phyloP scores from a whole-genome alignment of 2,329 filamentous ascomycete species.

The Conoideocrella luteorostrata region DNA sequence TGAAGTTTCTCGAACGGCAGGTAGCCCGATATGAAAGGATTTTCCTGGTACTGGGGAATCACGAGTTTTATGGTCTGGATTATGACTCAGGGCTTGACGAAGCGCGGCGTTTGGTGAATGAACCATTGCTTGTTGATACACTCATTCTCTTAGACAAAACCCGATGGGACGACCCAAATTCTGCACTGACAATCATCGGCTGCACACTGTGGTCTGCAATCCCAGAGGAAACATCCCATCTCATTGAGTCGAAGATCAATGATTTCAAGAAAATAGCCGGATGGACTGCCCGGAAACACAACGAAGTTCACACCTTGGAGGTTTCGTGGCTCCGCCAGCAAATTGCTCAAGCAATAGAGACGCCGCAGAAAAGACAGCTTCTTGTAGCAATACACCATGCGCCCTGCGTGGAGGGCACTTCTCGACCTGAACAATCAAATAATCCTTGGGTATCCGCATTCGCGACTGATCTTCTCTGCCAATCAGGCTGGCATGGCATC shows the following conservation, averaged over 20 bases:
- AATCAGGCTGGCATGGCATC: slow-evolving; percentile 25
- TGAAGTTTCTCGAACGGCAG: slow-evolving; percentile 35
- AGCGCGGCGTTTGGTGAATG: slow-evolving; percentile 30
- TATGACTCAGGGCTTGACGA: slow-evolving; percentile 29
- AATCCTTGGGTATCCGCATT: slow-evolving; percentile 45
- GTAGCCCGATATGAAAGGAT: slow-evolving; percentile 35
- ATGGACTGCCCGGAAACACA: slow-evolving; percentile 47
- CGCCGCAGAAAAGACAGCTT: slow-evolving; percentile 20
- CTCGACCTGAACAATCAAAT: slow-evolving; percentile 39
- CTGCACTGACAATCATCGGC: slow-evolving; percentile 45
- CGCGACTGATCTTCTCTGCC: slow-evolving; percentile 38
- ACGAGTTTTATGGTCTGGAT: slow-evolving; percentile 45
- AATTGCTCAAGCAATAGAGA: slow-evolving; percentile 11
- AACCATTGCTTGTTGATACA: slow-evolving; percentile 29
- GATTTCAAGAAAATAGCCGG: slow-evolving; percentile 48
- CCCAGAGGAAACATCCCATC: slow-evolving; percentile 26
- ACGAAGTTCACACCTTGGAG: slow-evolving; percentile 39
- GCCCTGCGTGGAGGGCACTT: slow-evolving; percentile 41
- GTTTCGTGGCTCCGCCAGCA: slow-evolving; percentile 40
- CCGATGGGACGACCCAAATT: slow-evolving; percentile 31
- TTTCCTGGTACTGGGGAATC: slow-evolving; percentile 46
- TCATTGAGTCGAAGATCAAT: slow-evolving; percentile 38
- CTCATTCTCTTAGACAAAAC: slow-evolving; percentile 38
- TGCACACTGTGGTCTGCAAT: slow-evolving; percentile 53
- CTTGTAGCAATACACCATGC: slow-evolving; percentile 53